These are phyloP conservation scores for Terfezia claveryi DNA, from an alignment of 495 filamentous ascomycete genomes.

Conservation along the genomic window DNA sequence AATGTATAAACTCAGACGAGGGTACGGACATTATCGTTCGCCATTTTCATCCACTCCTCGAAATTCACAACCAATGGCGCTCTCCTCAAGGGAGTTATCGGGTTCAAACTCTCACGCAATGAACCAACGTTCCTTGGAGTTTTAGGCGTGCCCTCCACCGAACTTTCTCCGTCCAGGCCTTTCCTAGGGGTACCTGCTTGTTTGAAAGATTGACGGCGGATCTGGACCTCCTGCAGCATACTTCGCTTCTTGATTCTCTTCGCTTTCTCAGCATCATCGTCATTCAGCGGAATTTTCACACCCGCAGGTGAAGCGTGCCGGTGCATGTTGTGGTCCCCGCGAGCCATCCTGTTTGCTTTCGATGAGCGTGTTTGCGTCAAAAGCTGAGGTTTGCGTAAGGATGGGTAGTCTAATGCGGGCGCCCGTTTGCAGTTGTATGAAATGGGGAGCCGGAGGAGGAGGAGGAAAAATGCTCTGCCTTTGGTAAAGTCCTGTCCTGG, in stretches of 20 bases:
- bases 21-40: constrained; percentile 58
- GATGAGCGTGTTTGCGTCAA: too few species aligned
- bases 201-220: constrained; percentile 30
- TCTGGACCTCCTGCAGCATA: constrained; percentile 71
- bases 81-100: constrained; percentile 74
- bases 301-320: constrained; percentile 1
- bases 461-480: too few species aligned
- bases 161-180: neutral
- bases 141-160: constrained; percentile 24
- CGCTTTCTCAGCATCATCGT: constrained; percentile 82
- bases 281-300: constrained; percentile 61
- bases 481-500: too few species aligned
- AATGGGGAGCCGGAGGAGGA: too few species aligned
- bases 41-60: constrained; percentile 99
- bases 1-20: too few species aligned
- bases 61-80: constrained; percentile 93
- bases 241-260: constrained; percentile 70
- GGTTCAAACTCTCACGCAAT: constrained; percentile 29
- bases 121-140: constrained; percentile 27
- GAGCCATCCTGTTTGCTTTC: too few species aligned
- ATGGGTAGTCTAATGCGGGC: too few species aligned
- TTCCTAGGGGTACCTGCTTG: neutral
- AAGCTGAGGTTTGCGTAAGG: too few species aligned
- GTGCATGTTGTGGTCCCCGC: too few species aligned
- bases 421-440: too few species aligned